Evolutionary conservation across 164 flowering plant species (phyloP).

Genomic region (Vitis riparia): DNA sequence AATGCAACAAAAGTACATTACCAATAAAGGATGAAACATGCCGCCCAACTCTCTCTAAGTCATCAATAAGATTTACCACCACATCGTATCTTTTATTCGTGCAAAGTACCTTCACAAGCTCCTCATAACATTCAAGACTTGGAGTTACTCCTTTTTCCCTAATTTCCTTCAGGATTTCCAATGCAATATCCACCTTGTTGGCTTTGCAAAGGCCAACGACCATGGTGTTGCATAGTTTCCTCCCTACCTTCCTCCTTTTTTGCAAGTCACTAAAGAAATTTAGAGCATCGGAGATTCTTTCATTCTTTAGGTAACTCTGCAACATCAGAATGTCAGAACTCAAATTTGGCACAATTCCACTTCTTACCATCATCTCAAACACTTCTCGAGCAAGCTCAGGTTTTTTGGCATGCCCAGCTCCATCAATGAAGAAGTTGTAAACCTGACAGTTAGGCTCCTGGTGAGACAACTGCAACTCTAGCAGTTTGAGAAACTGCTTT

Average conservation of each 20-base stretch:
- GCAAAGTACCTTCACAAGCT: slow-evolving; percentile 50
- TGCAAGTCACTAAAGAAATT: slow-evolving; percentile 42
- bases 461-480: slow-evolving; percentile 52
- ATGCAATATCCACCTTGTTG: slow-evolving; percentile 42
- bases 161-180: slow-evolving; percentile 31
- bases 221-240: slow-evolving; percentile 46
- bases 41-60: slow-evolving; percentile 45
- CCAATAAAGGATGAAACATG: slow-evolving; percentile 64
- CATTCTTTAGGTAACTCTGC: slow-evolving; percentile 52
- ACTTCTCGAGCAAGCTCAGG: slow-evolving; percentile 62
- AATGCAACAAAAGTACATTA: slow-evolving; percentile 56
- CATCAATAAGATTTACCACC: slow-evolving; percentile 47
- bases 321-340: slow-evolving; percentile 48
- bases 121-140: slow-evolving; percentile 64
- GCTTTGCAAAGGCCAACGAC: slow-evolving; percentile 64
- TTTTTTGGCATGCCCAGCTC: slow-evolving; percentile 59
- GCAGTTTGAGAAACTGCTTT: slow-evolving; percentile 41
- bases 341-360: slow-evolving; percentile 44
- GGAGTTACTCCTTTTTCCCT: slow-evolving; percentile 41
- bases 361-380: slow-evolving; percentile 55
- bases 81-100: slow-evolving; percentile 27
- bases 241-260: slow-evolving; percentile 19
- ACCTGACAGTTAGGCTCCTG: slow-evolving; percentile 14
- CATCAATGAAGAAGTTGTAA: slow-evolving; percentile 65
- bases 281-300: slow-evolving; percentile 50